Conservation (phyloP, 169 alveolate genomes). For the Fabrea salina region DNA sequence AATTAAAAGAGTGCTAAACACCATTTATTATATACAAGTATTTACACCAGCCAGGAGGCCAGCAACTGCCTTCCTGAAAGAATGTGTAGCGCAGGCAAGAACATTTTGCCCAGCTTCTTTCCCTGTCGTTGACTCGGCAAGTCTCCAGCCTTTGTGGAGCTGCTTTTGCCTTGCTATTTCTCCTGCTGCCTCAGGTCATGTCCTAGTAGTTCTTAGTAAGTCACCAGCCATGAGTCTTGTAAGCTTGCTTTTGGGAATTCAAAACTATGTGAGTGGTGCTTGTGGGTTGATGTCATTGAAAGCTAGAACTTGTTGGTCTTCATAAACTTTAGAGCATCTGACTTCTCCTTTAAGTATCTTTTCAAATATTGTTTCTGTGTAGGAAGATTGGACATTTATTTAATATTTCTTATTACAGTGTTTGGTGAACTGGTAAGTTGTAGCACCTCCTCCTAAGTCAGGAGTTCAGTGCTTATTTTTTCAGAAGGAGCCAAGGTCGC, state of each 20-base stretch:
- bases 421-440: no score
- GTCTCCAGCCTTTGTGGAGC: conserved; percentile 85
- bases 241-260: conserved; percentile 89
- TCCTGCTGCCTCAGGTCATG: conserved; percentile 85
- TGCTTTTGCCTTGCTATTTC: conserved; percentile 78
- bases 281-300: conserved; percentile 90
- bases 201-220: conserved; percentile 83
- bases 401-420: no score
- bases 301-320: conserved; percentile 85
- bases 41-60: no score
- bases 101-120: conserved; percentile 86
- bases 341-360: conserved; percentile 69
- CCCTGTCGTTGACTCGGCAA: conserved; percentile 92
- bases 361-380: conserved; percentile 73
- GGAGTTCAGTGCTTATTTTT: no score
- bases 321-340: conserved; percentile 69
- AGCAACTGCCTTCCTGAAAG: no score
- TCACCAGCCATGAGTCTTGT: conserved; percentile 84
- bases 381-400: no score
- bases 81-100: conserved; percentile 87
- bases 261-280: conserved; percentile 90
- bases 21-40: no score
- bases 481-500: no score
- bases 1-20: no score
- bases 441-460: no score